Conservation (phyloP, 1,284 basidiomycete species). For the Xerocomus amazonicus region DNA sequence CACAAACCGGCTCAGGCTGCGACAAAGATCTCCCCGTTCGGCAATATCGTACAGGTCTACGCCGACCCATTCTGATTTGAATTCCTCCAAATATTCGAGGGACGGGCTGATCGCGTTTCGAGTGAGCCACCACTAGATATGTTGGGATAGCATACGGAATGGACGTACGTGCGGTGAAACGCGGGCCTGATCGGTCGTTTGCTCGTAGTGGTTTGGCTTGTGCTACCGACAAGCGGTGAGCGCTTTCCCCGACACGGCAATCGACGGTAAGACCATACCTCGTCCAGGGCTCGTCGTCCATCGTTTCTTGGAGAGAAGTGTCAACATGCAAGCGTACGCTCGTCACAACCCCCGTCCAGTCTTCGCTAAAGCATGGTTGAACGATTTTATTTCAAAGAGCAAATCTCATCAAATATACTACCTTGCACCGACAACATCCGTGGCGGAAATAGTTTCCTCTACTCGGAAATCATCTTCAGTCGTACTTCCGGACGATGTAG, state of each 20-base stretch:
- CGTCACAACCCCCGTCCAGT: neutral
- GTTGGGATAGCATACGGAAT: neutral
- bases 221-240: neutral
- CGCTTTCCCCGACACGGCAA: too few relatives aligned
- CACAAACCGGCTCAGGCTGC: constrained; percentile 15
- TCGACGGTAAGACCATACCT: neutral
- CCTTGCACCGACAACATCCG: neutral
- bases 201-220: neutral
- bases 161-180: neutral
- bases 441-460: neutral
- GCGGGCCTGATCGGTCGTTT: neutral
- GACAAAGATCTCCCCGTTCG: neutral
- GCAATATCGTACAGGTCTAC: constrained; percentile 7
- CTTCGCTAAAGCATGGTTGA: neutral
- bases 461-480: neutral
- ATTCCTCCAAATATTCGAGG: constrained; percentile 6
- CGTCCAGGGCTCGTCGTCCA: neutral
- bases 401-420: neutral
- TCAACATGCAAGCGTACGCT: neutral
- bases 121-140: neutral
- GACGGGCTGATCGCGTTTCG: constrained; percentile 3
- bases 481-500: neutral
- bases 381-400: neutral
- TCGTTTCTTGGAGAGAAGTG: neutral
- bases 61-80: neutral